Percentiles rank a stretch among this genome's conserved stretches.
phyloP scores from a whole-genome alignment of 179 eudicot genomes.

The Heliamphora pulchella region DNA sequence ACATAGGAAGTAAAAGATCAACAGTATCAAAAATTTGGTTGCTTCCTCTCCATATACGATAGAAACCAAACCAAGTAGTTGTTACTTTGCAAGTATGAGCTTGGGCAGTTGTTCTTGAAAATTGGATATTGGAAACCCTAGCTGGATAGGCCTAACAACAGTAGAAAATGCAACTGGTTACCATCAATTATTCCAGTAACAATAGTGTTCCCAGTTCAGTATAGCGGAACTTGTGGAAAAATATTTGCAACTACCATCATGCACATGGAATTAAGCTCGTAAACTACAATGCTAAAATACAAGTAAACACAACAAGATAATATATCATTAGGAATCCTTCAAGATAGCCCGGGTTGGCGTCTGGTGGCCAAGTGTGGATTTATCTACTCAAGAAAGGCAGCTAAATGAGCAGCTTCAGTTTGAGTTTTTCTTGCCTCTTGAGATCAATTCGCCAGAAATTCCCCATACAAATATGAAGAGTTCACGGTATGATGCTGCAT shows the following conservation, averaged over 20 bases:
- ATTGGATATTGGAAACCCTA: slow-evolving; percentile 32
- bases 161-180: slow-evolving; percentile 12
- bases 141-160: slow-evolving; percentile 67
- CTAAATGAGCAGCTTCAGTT: not conserved
- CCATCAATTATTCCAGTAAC: not conserved
- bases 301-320: not conserved
- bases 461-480: not conserved
- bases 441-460: not conserved
- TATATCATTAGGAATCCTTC: not conserved
- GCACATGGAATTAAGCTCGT: slow-evolving; percentile 2
- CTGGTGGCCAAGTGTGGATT: not conserved
- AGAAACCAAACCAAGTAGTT: slow-evolving; percentile 94
- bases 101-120: slow-evolving; percentile 59
- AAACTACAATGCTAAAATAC: not conserved
- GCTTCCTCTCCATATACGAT: slow-evolving; percentile 64
- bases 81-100: slow-evolving; percentile 67
- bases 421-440: not conserved
- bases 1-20: slow-evolving; percentile 78
- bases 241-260: not conserved
- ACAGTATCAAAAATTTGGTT: slow-evolving; percentile 65
- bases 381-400: slow-evolving; percentile 6
- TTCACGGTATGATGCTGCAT: not conserved
- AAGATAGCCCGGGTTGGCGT: not conserved
- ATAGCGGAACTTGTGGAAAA: not conserved
- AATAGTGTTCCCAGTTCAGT: not conserved